Conservation (phyloP, 805 yeast genomes). For the Ogataea wickerhamii region DNA sequence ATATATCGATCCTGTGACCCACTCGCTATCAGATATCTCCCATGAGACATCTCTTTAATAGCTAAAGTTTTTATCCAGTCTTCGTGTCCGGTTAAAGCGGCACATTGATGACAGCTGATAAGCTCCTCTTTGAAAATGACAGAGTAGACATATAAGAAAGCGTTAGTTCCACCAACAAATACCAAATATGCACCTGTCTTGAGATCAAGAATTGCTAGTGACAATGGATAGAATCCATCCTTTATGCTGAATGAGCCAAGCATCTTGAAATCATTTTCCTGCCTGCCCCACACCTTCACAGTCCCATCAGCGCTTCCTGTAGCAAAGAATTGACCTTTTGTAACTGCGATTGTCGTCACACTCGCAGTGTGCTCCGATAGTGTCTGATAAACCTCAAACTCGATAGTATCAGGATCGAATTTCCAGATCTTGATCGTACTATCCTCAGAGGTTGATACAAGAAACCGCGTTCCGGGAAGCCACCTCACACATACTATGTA, state of each 20-base stretch:
- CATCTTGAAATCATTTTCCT: conserved; percentile 22
- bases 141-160: conserved; percentile 51
- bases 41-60: conserved; percentile 48
- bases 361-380: conserved; percentile 45
- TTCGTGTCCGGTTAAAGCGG: conserved; percentile 82
- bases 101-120: conserved; percentile 32
- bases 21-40: conserved; percentile 68
- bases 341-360: conserved; percentile 51
- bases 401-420: conserved; percentile 16
- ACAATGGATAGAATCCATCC: conserved; percentile 48
- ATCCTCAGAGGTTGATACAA: conserved; percentile 71
- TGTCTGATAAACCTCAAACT: conserved; percentile 32
- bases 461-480: conserved; percentile 39
- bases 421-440: conserved; percentile 60
- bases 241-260: conserved; percentile 35
- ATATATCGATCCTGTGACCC: conserved; percentile 94
- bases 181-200: conserved; percentile 39
- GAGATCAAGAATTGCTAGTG: conserved; percentile 35
- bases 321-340: conserved; percentile 37
- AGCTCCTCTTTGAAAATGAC: conserved; percentile 23
- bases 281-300: conserved; percentile 47
- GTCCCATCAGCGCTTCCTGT: conserved; percentile 66
- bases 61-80: conserved; percentile 87
- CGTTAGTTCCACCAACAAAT: conserved; percentile 72
- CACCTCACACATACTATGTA: conserved; percentile 68